phyloP scores from a whole-genome alignment of 192 early-diverging fungal species.

The Coemansia sp. region DNA sequence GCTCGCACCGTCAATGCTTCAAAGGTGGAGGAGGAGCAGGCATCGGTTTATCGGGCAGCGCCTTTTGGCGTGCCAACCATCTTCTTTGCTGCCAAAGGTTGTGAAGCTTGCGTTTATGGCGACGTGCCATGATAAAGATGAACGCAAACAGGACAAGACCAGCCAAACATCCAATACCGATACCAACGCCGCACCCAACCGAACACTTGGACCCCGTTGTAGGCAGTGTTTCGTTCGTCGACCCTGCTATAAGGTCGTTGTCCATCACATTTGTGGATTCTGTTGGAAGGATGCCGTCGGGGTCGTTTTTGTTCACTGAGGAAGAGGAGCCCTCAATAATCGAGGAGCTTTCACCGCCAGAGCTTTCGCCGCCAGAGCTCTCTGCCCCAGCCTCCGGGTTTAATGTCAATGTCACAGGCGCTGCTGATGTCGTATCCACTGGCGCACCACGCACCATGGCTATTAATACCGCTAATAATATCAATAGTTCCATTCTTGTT shows the following conservation, averaged over 20 bases:
- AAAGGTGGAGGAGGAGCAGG: conserved; percentile 38
- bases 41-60: conserved; percentile 46
- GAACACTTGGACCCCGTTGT: conserved; percentile 28
- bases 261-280: conserved; percentile 2
- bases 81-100: conserved; percentile 28
- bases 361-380: not conserved
- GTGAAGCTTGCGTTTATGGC: conserved; percentile 43
- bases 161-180: conserved; percentile 45
- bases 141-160: conserved; percentile 28
- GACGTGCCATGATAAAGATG: conserved; percentile 41
- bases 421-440: not conserved
- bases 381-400: not conserved
- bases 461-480: not conserved
- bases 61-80: conserved; percentile 48
- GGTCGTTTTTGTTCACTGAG: conserved; percentile 9
- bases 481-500: not conserved
- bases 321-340: not conserved
- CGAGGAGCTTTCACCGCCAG: not conserved
- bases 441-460: not conserved
- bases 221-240: not conserved
- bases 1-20: conserved; percentile 5
- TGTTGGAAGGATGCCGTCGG: conserved; percentile 2
- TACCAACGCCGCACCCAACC: conserved; percentile 44
- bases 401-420: not conserved
- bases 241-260: conserved; percentile 8